phyloP scores from a whole-genome alignment of 2,329 filamentous ascomycete genomes.

The Neofusicoccum umdonicola region DNA sequence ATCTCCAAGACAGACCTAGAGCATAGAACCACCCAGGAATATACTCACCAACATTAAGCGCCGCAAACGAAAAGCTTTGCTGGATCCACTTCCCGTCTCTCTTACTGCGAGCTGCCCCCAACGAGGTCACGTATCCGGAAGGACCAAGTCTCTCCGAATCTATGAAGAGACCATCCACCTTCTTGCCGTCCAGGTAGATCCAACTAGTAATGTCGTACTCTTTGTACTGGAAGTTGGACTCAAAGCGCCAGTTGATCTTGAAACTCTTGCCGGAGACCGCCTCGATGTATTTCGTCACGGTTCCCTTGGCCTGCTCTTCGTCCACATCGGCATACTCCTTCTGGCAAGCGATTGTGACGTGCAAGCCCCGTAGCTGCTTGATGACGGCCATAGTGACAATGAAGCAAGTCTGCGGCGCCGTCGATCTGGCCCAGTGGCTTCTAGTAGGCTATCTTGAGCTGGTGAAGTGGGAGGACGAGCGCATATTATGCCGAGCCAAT shows the following conservation, averaged over 20 bases:
- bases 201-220: constrained; percentile 18
- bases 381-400: neutral
- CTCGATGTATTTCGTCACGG: constrained; percentile 33
- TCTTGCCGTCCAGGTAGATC: constrained; percentile 24
- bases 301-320: neutral
- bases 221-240: neutral
- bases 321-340: constrained; percentile 29
- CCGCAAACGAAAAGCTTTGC: neutral
- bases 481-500: too few relatives aligned
- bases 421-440: neutral
- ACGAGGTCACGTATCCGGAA: neutral
- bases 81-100: neutral
- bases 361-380: neutral
- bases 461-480: constrained; percentile 25
- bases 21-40: too few relatives aligned
- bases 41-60: neutral
- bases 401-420: neutral
- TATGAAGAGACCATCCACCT: neutral
- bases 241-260: constrained; percentile 19
- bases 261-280: constrained; percentile 28
- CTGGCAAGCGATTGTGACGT: neutral
- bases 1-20: neutral
- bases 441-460: neutral
- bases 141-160: neutral
- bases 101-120: neutral